Evolutionary conservation across 805 yeast species (phyloP).

Genomic region (Cyberlindnera petersonii): DNA sequence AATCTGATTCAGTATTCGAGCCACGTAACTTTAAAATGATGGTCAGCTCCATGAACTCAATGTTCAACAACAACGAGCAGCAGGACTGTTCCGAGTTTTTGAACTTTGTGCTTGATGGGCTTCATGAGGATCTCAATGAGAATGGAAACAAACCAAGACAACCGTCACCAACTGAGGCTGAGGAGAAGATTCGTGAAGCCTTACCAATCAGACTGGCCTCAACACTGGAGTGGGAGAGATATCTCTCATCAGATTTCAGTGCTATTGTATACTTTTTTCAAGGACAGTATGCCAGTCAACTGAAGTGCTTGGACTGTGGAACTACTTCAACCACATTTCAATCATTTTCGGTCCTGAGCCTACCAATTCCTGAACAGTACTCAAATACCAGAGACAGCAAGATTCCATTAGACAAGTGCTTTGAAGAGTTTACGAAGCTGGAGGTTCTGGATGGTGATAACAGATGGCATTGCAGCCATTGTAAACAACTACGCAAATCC

Average conservation of each 20-base stretch:
- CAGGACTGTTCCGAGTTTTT: conserved; percentile 86
- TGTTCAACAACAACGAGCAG: conserved; percentile 66
- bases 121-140: conserved; percentile 80
- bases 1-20: conserved; percentile 42
- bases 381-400: conserved; percentile 26
- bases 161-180: conserved; percentile 62
- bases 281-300: conserved; percentile 82
- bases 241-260: conserved; percentile 73
- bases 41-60: conserved; percentile 61
- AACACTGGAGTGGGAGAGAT: conserved; percentile 88
- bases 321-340: conserved; percentile 82
- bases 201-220: conserved; percentile 78
- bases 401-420: conserved; percentile 52
- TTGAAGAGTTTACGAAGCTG: conserved; percentile 69
- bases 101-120: conserved; percentile 65
- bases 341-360: conserved; percentile 71
- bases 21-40: conserved; percentile 65
- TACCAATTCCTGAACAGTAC: conserved; percentile 65
- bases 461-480: conserved; percentile 79
- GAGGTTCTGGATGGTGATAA: conserved; percentile 76
- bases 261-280: conserved; percentile 77
- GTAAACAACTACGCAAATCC: conserved; percentile 60
- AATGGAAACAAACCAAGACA: conserved; percentile 51
- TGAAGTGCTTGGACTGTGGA: conserved; percentile 69
- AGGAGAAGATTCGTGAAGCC: conserved; percentile 68